Evolutionary conservation across 345 rosid species (phyloP).

Genomic region (Boechera retrofracta): DNA sequence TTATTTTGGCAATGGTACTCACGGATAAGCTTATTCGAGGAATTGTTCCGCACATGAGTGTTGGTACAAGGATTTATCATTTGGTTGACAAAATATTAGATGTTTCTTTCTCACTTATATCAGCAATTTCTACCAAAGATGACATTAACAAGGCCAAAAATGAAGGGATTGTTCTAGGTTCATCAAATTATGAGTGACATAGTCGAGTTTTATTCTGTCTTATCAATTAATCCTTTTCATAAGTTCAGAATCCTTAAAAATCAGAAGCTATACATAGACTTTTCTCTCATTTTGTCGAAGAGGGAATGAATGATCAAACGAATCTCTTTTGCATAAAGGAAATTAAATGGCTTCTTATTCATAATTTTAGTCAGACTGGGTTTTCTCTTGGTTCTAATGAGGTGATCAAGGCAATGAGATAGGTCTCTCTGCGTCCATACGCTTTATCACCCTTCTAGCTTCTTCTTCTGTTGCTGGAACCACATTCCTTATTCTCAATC

Average conservation of each 20-base stretch:
- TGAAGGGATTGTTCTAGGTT: too few relatives aligned
- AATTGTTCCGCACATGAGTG: neutral
- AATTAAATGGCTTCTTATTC: constrained; percentile 7
- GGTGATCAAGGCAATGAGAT: constrained; percentile 29
- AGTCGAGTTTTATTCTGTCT: neutral
- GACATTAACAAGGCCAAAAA: neutral
- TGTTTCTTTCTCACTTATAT: neutral
- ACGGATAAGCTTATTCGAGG: too few relatives aligned
- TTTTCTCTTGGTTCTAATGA: neutral
- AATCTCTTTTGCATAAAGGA: neutral
- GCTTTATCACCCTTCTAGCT: constrained; percentile 79
- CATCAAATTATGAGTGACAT: neutral
- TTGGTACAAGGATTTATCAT: neutral
- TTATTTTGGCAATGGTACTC: too few relatives aligned
- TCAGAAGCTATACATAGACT: constrained; percentile 8
- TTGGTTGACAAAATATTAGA: neutral
- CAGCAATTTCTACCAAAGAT: neutral
- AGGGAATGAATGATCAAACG: neutral
- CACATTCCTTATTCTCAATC: constrained; percentile 73
- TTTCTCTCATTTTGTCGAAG: neutral
- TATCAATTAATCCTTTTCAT: neutral
- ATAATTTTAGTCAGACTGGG: neutral
- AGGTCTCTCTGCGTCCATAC: constrained; percentile 74
- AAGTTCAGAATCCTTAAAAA: neutral
- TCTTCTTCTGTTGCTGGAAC: constrained; percentile 92